Conservation (phyloP, 2,329 filamentous ascomycete species). For the Alternaria gaisen region DNA sequence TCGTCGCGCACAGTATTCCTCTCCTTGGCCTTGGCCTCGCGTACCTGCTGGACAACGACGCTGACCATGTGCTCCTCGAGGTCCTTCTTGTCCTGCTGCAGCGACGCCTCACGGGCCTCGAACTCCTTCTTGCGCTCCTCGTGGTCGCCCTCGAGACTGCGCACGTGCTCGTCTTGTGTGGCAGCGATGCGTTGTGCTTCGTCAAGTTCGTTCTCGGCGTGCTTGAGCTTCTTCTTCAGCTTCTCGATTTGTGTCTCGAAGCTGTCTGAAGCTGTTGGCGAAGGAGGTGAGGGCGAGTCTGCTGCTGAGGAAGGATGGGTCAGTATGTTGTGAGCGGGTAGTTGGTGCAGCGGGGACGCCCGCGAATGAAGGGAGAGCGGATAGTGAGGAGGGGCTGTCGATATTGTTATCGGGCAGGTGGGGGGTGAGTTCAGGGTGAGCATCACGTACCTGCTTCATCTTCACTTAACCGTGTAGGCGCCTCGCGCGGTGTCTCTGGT, state of each 20-base stretch:
- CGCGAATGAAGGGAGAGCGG: slow-evolving; percentile 28
- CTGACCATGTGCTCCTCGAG: slow-evolving; percentile 55
- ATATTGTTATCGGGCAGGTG: slow-evolving; percentile 37
- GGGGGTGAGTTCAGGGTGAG: slow-evolving; percentile 14
- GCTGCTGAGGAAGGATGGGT: slow-evolving; percentile 31
- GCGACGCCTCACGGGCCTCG: slow-evolving; percentile 40
- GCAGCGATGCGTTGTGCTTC: slow-evolving; percentile 45
- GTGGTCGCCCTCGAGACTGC: slow-evolving; percentile 45
- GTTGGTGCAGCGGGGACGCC: slow-evolving; percentile 24
- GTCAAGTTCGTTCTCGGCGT: slow-evolving; percentile 42
- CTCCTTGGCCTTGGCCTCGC: slow-evolving; percentile 51
- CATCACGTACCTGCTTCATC: slow-evolving; percentile 29
- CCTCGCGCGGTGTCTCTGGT: slow-evolving; percentile 44
- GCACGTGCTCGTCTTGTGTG: slow-evolving; percentile 41
- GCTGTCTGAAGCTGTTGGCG: slow-evolving; percentile 40
- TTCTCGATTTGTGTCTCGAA: slow-evolving; percentile 44
- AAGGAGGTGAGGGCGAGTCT: slow-evolving; percentile 42
- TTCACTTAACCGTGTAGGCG: slow-evolving; percentile 19
- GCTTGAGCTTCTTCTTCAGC: slow-evolving; percentile 43
- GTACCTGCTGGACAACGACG: slow-evolving; percentile 53
- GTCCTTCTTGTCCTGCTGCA: slow-evolving; percentile 50
- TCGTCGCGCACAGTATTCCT: slow-evolving; percentile 47
- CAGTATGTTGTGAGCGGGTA: slow-evolving; percentile 29
- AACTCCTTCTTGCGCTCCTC: slow-evolving; percentile 43
- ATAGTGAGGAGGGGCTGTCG: slow-evolving; percentile 30